These are phyloP conservation scores for Raffaelea deltoideospora DNA, from an alignment of 2,329 filamentous ascomycete species.

Conservation along the genomic window DNA sequence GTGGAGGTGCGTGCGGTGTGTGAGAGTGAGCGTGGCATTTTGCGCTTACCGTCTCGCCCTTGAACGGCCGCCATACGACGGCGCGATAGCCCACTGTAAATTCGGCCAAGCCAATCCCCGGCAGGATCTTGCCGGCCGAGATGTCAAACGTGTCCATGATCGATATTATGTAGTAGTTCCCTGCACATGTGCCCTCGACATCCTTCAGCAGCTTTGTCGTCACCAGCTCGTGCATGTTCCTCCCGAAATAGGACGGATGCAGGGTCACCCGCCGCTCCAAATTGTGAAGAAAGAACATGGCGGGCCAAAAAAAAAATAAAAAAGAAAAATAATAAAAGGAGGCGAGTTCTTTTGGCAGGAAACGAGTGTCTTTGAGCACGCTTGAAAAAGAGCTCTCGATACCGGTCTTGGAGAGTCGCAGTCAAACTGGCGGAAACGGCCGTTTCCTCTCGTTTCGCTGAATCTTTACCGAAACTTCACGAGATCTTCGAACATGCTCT, in stretches of 20 bases:
- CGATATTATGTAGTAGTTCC: conserved; percentile 93
- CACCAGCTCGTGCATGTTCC: conserved; percentile 83
- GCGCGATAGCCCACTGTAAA: conserved; percentile 92
- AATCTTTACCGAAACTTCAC: too few relatives aligned
- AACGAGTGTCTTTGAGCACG: too few relatives aligned
- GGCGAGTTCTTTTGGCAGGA: too few relatives aligned
- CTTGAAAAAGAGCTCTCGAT: too few relatives aligned
- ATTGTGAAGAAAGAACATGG: conserved; percentile 97
- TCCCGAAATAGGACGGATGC: conserved; percentile 93
- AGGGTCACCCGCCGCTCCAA: conserved; percentile 89
- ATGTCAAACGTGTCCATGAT: conserved; percentile 96
- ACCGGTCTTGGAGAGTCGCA: too few relatives aligned
- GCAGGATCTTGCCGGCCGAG: conserved; percentile 81
- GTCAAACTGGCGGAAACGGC: too few relatives aligned
- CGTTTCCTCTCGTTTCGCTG: too few relatives aligned
- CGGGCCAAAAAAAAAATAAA: too few relatives aligned
- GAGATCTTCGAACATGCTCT: too few relatives aligned
- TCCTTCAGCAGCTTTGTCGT: conserved; percentile 80
- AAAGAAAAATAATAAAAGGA: too few relatives aligned
- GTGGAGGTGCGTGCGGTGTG: background rate
- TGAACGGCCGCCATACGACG: conserved; percentile 95
- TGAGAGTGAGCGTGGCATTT: background rate
- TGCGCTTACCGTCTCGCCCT: conserved; percentile 69
- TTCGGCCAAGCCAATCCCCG: conserved; percentile 80
- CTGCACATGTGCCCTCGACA: conserved; percentile 88